Percentiles rank a stretch among this genome's conserved stretches.
phyloP scores from a whole-genome alignment of 306 rosid species.

The Hippophae tibetana region DNA sequence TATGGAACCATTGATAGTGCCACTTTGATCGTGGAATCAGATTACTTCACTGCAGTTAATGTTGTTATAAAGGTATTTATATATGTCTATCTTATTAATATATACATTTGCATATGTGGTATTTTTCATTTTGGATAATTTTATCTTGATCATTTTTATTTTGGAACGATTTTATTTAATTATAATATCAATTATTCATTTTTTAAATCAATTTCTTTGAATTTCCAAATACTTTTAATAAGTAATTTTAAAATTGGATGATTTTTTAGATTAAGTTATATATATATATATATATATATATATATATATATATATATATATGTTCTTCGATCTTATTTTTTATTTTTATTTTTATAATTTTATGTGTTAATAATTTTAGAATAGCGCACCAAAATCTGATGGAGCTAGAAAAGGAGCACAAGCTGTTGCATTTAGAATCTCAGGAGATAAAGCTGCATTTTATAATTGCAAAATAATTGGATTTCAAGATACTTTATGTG shows the following conservation, averaged over 20 bases:
- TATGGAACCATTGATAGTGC: slow-evolving; percentile 64
- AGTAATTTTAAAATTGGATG: too few relatives aligned
- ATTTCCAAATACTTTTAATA: too few relatives aligned
- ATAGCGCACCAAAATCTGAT: slow-evolving; percentile 32
- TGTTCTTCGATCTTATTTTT: too few relatives aligned
- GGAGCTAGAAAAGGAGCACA: slow-evolving; percentile 21
- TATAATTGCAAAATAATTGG: slow-evolving; percentile 32
- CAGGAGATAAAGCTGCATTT: slow-evolving; percentile 26
- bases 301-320: too few relatives aligned
- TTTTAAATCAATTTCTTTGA: too few relatives aligned
- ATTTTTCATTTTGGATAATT: too few relatives aligned
- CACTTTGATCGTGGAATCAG: slow-evolving; percentile 22
- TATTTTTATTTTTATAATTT: not conserved
- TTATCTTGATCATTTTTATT: too few relatives aligned
- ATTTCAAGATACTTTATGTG: slow-evolving; percentile 45
- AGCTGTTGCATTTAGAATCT: slow-evolving; percentile 39
- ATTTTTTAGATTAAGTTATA: too few relatives aligned
- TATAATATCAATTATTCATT: too few relatives aligned
- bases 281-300: not conserved
- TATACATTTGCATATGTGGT: too few relatives aligned
- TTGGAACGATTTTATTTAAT: too few relatives aligned
- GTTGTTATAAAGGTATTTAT: slow-evolving; percentile 22
- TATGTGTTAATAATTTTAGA: slow-evolving; percentile 13
- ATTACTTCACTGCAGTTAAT: slow-evolving; percentile 36
- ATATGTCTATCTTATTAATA: not conserved